Evolutionary conservation across 2,329 filamentous ascomycete genomes (phyloP).

Genomic region (Beauveria scarabaeidicola): DNA sequence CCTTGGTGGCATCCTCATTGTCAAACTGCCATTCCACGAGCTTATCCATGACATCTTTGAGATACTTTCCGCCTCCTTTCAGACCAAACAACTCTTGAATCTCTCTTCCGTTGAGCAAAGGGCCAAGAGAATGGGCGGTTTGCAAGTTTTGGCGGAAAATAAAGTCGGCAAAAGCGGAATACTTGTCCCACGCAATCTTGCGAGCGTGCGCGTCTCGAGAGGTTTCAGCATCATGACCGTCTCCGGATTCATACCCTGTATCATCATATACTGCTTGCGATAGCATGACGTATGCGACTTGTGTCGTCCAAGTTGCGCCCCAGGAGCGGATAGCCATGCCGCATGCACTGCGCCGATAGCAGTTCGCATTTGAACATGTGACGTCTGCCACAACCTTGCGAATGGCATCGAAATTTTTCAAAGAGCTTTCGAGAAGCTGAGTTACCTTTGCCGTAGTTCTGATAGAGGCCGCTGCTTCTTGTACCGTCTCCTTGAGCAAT

Average conservation of each 20-base stretch:
- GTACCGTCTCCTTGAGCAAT: constrained; percentile 8
- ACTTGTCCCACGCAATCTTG: neutral
- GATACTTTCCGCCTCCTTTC: constrained; percentile 10
- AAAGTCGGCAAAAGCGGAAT: constrained; percentile 10
- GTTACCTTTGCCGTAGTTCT: constrained; percentile 9
- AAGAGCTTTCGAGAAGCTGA: constrained; percentile 8
- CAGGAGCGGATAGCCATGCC: constrained; percentile 16
- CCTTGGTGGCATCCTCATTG: constrained; percentile 4
- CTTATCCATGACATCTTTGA: constrained; percentile 9
- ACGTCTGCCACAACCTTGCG: neutral
- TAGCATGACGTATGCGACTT: constrained; percentile 13
- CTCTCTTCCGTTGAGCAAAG: constrained; percentile 12
- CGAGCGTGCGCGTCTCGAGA: too few relatives aligned
- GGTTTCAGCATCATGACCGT: neutral
- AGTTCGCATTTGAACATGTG: neutral
- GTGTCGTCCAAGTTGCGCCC: constrained; percentile 13
- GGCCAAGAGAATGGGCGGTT: constrained; percentile 6
- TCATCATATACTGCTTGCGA: neutral
- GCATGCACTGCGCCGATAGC: constrained; percentile 7
- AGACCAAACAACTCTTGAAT: constrained; percentile 13
- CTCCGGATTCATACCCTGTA: neutral
- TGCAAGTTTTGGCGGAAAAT: constrained; percentile 5
- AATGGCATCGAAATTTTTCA: constrained; percentile 13
- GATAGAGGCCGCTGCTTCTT: constrained; percentile 11
- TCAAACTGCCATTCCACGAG: constrained; percentile 15